Percentiles rank a stretch among this genome's conserved stretches.
Evolutionary conservation across 805 yeast species (phyloP).

Genomic region (Candida suzukii): DNA sequence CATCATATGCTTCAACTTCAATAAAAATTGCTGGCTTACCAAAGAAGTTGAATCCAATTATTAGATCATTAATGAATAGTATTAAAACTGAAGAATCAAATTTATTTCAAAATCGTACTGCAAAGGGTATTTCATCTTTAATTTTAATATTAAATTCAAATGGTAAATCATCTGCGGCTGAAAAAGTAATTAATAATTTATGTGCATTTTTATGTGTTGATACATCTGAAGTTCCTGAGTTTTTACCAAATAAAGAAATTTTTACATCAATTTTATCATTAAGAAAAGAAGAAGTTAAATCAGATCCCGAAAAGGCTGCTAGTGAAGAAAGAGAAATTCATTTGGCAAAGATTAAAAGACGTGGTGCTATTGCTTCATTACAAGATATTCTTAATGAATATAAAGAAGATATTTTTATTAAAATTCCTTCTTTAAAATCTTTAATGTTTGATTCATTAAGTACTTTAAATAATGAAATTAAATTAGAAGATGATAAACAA

Average conservation of each 20-base stretch:
- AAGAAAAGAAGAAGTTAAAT: conserved; percentile 65
- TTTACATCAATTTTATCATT: conserved; percentile 61
- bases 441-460: conserved; percentile 61
- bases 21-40: conserved; percentile 67
- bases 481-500: conserved; percentile 29
- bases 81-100: conserved; percentile 66
- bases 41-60: conserved; percentile 78
- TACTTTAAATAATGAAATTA: conserved; percentile 19
- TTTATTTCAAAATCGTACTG: conserved; percentile 64
- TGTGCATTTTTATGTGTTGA: conserved; percentile 94
- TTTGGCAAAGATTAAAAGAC: conserved; percentile 72
- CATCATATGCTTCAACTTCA: conserved; percentile 73
- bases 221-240: conserved; percentile 93
- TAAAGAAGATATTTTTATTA: conserved; percentile 45
- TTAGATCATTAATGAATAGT: conserved; percentile 88
- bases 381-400: conserved; percentile 49
- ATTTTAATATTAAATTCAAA: conserved; percentile 48
- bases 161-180: conserved; percentile 69
- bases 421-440: conserved; percentile 59
- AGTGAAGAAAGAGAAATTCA: conserved; percentile 56
- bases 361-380: conserved; percentile 74
- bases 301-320: conserved; percentile 55
- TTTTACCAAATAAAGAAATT: conserved; percentile 51
- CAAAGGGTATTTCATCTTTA: conserved; percentile 58
- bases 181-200: conserved; percentile 82